A percentile compares a stretch with the other conserved stretches of the same genome.
Evolutionary conservation across 148 eudicot genomes (phyloP).

Genomic region (Chenopodium formosanum): DNA sequence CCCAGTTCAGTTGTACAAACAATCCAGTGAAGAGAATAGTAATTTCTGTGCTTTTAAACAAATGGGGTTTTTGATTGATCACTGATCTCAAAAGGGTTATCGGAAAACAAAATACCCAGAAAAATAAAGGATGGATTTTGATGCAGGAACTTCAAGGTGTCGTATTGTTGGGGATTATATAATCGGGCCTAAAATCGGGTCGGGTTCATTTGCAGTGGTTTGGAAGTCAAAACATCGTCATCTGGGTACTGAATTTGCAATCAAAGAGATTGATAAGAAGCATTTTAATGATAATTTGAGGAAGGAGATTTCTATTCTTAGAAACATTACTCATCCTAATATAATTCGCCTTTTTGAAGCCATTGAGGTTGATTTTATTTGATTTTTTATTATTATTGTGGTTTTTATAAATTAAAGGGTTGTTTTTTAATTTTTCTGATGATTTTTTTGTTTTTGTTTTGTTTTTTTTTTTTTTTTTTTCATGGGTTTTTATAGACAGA

Average conservation of each 20-base stretch:
- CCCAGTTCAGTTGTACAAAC: no score
- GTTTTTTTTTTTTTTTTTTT: background rate
- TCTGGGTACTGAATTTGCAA: conserved; percentile 40
- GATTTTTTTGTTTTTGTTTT: background rate
- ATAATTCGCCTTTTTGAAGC: conserved; percentile 51
- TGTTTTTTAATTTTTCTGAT: background rate
- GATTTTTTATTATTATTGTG: background rate
- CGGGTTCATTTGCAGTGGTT: conserved; percentile 58
- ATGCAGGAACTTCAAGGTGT: conserved; percentile 12
- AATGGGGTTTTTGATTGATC: conserved; percentile 17
- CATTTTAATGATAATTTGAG: conserved; percentile 43
- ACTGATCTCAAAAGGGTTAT: conserved; percentile 12
- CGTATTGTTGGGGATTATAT: conserved; percentile 45
- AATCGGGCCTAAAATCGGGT: conserved; percentile 49
- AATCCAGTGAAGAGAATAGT: conserved; percentile 1
- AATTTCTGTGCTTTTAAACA: background rate
- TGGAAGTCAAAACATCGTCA: conserved; percentile 48
- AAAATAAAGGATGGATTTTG: conserved; percentile 36
- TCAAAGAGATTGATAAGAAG: conserved; percentile 60
- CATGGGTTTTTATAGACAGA: conserved; percentile 34
- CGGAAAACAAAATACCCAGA: background rate
- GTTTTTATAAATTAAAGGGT: background rate
- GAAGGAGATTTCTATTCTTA: conserved; percentile 54
- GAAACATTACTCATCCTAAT: conserved; percentile 45
- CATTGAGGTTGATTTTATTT: conserved; percentile 37